Conservation (phyloP, 2,329 filamentous ascomycete species). For the Ophiocordyceps robertsii region DNA sequence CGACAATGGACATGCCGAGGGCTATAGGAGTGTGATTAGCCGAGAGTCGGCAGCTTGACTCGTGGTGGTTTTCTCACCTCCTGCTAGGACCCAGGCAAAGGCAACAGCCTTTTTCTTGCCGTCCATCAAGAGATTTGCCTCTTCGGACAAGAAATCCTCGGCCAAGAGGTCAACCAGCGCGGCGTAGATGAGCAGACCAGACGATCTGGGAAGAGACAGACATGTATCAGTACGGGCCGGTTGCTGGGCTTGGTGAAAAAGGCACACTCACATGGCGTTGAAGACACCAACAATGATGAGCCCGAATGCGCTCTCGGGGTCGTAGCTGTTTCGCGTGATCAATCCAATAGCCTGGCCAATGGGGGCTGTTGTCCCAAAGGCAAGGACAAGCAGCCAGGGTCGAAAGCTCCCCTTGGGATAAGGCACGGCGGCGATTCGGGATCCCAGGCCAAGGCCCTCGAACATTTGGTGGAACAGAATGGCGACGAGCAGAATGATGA, state of each 20-base stretch:
- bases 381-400: slow-evolving; percentile 47
- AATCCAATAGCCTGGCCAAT: slow-evolving; percentile 53
- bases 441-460: slow-evolving; percentile 55
- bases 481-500: slow-evolving; percentile 52
- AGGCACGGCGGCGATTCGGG: slow-evolving; percentile 54
- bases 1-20: slow-evolving; percentile 9
- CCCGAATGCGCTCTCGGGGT: slow-evolving; percentile 49
- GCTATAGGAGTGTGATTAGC: slow-evolving; percentile 1
- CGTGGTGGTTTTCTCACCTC: slow-evolving; percentile 25
- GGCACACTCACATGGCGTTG: slow-evolving; percentile 43
- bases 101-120: slow-evolving; percentile 39
- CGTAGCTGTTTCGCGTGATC: slow-evolving; percentile 40
- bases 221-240: slow-evolving; percentile 4
- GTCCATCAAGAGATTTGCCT: slow-evolving; percentile 33
- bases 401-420: slow-evolving; percentile 41
- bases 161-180: slow-evolving; percentile 50
- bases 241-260: slow-evolving; percentile 2
- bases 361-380: slow-evolving; percentile 50
- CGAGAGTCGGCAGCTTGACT: background rate
- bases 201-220: slow-evolving; percentile 32
- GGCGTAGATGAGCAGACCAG: slow-evolving; percentile 47
- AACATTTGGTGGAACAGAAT: slow-evolving; percentile 63
- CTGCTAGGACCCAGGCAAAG: slow-evolving; percentile 35
- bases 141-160: slow-evolving; percentile 51
- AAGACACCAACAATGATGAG: slow-evolving; percentile 51